Conservation (phyloP, 495 filamentous ascomycete genomes). For the Aspergillus biplanus region DNA sequence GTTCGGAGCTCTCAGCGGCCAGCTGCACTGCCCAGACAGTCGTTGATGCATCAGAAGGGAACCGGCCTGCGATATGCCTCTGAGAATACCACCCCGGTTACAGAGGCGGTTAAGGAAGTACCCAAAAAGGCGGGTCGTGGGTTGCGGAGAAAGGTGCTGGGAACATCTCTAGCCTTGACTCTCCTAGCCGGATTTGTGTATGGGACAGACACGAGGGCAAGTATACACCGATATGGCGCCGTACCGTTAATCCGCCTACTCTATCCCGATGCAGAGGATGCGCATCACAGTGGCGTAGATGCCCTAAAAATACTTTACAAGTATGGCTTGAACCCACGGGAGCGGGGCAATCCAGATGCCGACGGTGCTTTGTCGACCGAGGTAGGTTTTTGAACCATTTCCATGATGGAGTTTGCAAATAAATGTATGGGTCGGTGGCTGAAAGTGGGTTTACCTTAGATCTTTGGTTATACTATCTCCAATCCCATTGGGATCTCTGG, state of each 20-base stretch:
- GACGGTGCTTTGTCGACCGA: constrained; percentile 57
- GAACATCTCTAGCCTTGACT: constrained; percentile 57
- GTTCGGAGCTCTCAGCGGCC: constrained; percentile 32
- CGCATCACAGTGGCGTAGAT: constrained; percentile 76
- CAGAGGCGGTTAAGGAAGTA: constrained; percentile 35
- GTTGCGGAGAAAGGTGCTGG: constrained; percentile 54
- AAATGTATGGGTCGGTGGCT: neutral
- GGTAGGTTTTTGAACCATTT: constrained; percentile 31
- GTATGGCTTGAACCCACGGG: constrained; percentile 69
- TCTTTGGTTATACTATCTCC: constrained; percentile 77
- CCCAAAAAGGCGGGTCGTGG: constrained; percentile 40
- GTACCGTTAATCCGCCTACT: constrained; percentile 72
- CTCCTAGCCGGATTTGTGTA: constrained; percentile 69
- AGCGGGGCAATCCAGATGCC: constrained; percentile 62
- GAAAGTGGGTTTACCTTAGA: constrained; percentile 32
- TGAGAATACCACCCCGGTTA: constrained; percentile 26
- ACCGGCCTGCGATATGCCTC: constrained; percentile 36
- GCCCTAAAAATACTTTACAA: constrained; percentile 59
- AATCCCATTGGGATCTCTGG: constrained; percentile 93
- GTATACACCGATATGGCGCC: constrained; percentile 78
- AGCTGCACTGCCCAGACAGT: constrained; percentile 17
- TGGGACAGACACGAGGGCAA: constrained; percentile 86
- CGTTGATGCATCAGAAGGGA: constrained; percentile 11
- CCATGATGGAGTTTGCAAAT: neutral
- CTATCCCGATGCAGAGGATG: constrained; percentile 86